A percentile compares a stretch with the other conserved stretches of the same genome.
These are phyloP conservation scores for Zhuliangozyma parablackwelliae DNA, from an alignment of 1,139 yeast species.

Conservation along the genomic window DNA sequence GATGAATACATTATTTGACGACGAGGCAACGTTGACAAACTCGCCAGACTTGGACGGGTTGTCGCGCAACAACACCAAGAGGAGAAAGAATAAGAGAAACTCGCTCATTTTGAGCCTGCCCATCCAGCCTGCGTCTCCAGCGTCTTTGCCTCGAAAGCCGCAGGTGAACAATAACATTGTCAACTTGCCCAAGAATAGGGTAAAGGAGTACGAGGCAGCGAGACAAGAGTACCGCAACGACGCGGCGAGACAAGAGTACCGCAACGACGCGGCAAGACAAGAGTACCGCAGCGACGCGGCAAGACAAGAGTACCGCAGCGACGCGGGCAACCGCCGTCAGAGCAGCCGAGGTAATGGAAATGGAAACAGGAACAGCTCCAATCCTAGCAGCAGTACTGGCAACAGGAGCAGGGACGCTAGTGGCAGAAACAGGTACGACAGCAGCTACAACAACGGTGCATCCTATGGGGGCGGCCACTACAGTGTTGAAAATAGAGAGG, in stretches of 20 bases:
- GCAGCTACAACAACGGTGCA: constrained; percentile 4
- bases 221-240: too few relatives aligned
- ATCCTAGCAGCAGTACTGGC: too few relatives aligned
- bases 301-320: too few relatives aligned
- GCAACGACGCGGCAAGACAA: too few relatives aligned
- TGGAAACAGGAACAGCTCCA: too few relatives aligned
- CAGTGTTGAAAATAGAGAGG: too few relatives aligned
- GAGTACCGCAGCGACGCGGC: too few relatives aligned
- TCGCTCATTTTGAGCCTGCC: constrained; percentile 10
- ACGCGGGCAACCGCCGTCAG: too few relatives aligned
- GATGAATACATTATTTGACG: constrained; percentile 32
- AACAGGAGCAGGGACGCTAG: constrained; percentile 3
- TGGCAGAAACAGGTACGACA: constrained; percentile 2
- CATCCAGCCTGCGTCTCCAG: constrained; percentile 11
- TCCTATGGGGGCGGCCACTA: constrained; percentile 7
- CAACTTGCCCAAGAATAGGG: constrained; percentile 8
- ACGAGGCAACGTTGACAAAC: constrained; percentile 28
- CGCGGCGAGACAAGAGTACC: too few relatives aligned
- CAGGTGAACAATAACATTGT: constrained; percentile 12
- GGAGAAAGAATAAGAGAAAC: constrained; percentile 30
- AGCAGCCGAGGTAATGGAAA: too few relatives aligned
- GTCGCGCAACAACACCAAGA: constrained; percentile 24
- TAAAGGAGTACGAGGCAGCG: background rate
- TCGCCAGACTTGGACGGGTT: constrained; percentile 20
- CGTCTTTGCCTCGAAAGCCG: constrained; percentile 18